Percentiles rank a stretch among this genome's conserved stretches.
These are phyloP conservation scores for Irpex sp. DNA, from an alignment of 1,284 basidiomycete genomes.

Conservation along the genomic window DNA sequence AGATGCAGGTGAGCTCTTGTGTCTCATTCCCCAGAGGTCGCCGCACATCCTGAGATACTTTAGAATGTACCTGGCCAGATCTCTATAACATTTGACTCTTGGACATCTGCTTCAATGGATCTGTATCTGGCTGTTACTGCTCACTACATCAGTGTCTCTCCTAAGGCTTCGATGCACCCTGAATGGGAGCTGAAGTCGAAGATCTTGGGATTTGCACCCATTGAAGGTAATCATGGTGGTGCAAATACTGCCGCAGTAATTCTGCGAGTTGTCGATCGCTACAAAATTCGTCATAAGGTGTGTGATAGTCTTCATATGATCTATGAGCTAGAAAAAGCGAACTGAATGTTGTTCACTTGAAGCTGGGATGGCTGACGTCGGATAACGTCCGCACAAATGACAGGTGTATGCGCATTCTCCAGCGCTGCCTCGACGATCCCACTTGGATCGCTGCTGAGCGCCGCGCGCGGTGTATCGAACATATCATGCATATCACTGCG, in stretches of 20 bases:
- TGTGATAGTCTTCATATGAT: too few species aligned
- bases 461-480: constrained; percentile 3
- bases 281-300: constrained; percentile 6
- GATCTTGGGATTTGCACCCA: constrained; percentile 10
- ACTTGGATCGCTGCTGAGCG: background rate
- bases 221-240: constrained; percentile 16
- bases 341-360: background rate
- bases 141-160: constrained; percentile 14
- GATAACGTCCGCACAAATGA: background rate
- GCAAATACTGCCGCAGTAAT: constrained; percentile 13
- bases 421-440: background rate
- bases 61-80: constrained; percentile 14
- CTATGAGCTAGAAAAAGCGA: background rate
- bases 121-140: constrained; percentile 14
- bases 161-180: background rate
- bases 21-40: background rate
- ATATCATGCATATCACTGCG: constrained; percentile 7
- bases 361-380: background rate
- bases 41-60: background rate
- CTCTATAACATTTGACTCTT: constrained; percentile 16
- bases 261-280: constrained; percentile 9
- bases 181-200: constrained; percentile 13
- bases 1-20: background rate
- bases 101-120: constrained; percentile 14
- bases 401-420: background rate